Evolutionary conservation across 2,329 filamentous ascomycete genomes (phyloP).

Genomic region (Madurella fahalii): DNA sequence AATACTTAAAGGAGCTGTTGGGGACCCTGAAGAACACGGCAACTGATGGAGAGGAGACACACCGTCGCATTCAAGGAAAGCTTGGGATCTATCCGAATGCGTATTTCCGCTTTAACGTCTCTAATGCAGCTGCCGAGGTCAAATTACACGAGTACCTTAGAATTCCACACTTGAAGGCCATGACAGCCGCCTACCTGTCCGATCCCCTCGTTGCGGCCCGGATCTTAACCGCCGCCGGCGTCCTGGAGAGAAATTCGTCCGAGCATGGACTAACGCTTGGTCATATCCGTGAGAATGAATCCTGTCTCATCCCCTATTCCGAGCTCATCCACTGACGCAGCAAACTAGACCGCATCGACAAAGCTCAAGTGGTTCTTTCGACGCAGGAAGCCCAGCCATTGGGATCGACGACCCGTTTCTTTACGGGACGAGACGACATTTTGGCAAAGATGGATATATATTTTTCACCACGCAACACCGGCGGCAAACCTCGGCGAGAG

Average conservation of each 20-base stretch:
- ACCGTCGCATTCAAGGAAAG: slow-evolving; percentile 15
- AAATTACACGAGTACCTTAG: slow-evolving; percentile 27
- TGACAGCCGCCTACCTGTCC: slow-evolving; percentile 28
- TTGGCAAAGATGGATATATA: slow-evolving; percentile 21
- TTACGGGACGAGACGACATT: slow-evolving; percentile 28
- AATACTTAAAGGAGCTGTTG: no score
- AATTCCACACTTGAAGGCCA: slow-evolving; percentile 23
- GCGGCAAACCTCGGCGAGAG: slow-evolving; percentile 15
- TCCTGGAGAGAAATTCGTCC: slow-evolving; percentile 8
- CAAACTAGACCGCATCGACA: slow-evolving; percentile 14
- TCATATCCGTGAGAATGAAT: slow-evolving; percentile 18
- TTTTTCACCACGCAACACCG: slow-evolving; percentile 12
- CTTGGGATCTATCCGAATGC: slow-evolving; percentile 18
- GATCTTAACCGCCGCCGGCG: no score
- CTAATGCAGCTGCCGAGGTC: slow-evolving; percentile 23
- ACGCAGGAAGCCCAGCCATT: slow-evolving; percentile 2
- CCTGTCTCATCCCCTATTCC: background rate
- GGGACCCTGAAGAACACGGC: slow-evolving; percentile 20
- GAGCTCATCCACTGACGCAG: background rate
- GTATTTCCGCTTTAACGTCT: slow-evolving; percentile 32
- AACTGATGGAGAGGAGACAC: slow-evolving; percentile 23
- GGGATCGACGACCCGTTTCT: slow-evolving; percentile 19
- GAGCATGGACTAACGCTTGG: slow-evolving; percentile 21
- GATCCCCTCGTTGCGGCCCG: no score
- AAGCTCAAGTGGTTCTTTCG: slow-evolving; percentile 16